Base-by-base conservation (phyloP, 129 eudicot genomes). In the Dittrichia graveolens region DNA sequence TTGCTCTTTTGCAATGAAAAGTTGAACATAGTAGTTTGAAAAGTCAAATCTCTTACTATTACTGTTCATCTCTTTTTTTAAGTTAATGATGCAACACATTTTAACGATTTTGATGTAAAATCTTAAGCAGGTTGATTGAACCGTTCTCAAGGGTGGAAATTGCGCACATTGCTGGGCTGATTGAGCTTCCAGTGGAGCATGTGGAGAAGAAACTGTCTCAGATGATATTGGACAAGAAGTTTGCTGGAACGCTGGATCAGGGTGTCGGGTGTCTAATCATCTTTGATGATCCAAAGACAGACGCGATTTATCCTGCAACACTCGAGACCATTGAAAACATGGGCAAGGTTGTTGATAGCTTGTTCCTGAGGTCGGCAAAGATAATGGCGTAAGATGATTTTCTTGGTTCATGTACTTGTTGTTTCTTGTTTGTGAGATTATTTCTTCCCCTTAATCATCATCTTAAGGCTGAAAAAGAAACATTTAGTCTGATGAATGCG, bases 101-200 rank as follows among this genome's bases (percentile, higher is more conserved):
- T n/a, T n/a, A n/a, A n/a, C n/a, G n/a, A n/a, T n/a, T n/a, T 44
- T 16, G 54, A 52, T 35, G 31, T n/a, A 44, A 24, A 66, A 43
- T 24, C 37, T 68, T 83, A 34, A 84, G 88, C 88, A 86, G 89
- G 80, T 75, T 89, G 87, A 89, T 89, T 8, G 96, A 89, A 84
- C 96, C 92, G 1, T 89, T 89, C 56, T 89, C 96, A 2, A 82
- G 89, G 73, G 96, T 89, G n/a, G 96, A 86, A 77, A 89, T 89
- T 16, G 74, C 86, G 3, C 96, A 89, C 78, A 75, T 89, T 61
- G 96, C 92, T 2, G 89, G 84, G 65, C 61, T 89, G 76, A 89
- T 89, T 38, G 96, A 89, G 55, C 82, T 89, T 31, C 92, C 92
- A 4, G 77, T 76, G 15, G 87, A 86, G 8, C 92, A 89, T 50